A percentile compares a stretch with the other conserved stretches of the same genome.
Conservation (phyloP, 75 land plant species). For the Sequoia sempervirens region DNA sequence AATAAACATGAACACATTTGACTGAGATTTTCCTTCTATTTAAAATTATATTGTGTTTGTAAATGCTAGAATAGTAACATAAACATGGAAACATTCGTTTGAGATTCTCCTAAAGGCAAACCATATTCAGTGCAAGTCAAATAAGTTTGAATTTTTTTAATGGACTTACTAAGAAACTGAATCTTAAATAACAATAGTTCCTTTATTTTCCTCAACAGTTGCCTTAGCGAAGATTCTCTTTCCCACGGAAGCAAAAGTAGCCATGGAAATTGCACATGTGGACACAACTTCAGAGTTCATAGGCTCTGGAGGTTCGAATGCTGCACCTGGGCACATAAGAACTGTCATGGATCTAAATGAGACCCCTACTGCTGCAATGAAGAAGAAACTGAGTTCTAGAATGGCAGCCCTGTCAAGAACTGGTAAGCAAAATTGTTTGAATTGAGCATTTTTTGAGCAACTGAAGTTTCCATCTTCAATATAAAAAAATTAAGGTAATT, state of each 20-base stretch:
- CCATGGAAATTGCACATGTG: conserved; percentile 60
- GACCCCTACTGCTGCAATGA: conserved; percentile 33
- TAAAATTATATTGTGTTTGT: background rate
- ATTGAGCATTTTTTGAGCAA: background rate
- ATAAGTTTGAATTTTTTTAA: background rate
- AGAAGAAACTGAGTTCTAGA: conserved; percentile 37
- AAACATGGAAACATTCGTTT: background rate
- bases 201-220: conserved; percentile 34
- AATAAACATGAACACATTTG: background rate
- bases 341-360: conserved; percentile 54
- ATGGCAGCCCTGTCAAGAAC: conserved; percentile 59
- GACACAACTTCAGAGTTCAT: conserved; percentile 46
- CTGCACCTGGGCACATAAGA: conserved; percentile 14
- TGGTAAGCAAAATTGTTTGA: conserved; percentile 29
- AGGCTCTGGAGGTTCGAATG: conserved; percentile 29
- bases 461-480: background rate
- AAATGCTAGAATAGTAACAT: background rate
- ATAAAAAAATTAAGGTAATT: background rate
- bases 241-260: conserved; percentile 68
- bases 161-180: background rate
- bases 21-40: background rate
- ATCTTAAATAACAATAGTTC: background rate
- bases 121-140: background rate
- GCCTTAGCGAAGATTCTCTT: conserved; percentile 67
- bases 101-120: background rate